phyloP scores from a whole-genome alignment of 371 early-diverging fungal species.

The Conidiobolus incongruus region DNA sequence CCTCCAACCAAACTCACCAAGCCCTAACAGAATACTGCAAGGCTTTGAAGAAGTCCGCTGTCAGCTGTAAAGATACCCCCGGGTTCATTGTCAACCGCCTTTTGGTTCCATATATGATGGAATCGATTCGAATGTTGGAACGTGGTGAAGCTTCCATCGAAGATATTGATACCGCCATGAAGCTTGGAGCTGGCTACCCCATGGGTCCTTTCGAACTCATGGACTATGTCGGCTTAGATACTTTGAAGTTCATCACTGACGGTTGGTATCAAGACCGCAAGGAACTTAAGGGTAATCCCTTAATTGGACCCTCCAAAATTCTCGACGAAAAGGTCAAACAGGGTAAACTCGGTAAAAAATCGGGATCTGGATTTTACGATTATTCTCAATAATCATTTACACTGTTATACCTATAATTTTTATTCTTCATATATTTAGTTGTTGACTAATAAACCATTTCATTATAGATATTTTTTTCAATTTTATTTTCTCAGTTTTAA shows the following conservation, averaged over 20 bases:
- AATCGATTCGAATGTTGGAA: conserved; percentile 72
- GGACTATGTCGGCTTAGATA: conserved; percentile 92
- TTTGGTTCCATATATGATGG: conserved; percentile 89
- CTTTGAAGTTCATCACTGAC: conserved; percentile 79
- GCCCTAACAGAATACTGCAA: conserved; percentile 36
- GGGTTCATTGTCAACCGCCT: conserved; percentile 96
- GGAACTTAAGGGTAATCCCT: conserved; percentile 43
- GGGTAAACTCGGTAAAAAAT: conserved; percentile 70
- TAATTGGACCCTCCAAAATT: conserved; percentile 37
- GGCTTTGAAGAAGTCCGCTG: conserved; percentile 64
- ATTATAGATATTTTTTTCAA: no score
- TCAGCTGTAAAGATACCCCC: conserved; percentile 90
- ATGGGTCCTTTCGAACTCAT: conserved; percentile 95
- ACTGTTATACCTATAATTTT: no score
- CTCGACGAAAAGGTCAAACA: conserved; percentile 51
- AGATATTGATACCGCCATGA: conserved; percentile 93
- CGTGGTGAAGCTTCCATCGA: conserved; percentile 68
- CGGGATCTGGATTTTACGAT: conserved; percentile 75
- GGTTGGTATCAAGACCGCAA: conserved; percentile 43
- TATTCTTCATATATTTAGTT: no score
- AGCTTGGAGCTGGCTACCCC: conserved; percentile 93
- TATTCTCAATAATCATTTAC: conserved; percentile 17
- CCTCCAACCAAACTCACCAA: conserved; percentile 29
- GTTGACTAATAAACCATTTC: no score
- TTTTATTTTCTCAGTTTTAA: no score